Evolutionary conservation across 371 early-diverging fungal genomes (phyloP).

Genomic region (Syncephalastrum racemosum): DNA sequence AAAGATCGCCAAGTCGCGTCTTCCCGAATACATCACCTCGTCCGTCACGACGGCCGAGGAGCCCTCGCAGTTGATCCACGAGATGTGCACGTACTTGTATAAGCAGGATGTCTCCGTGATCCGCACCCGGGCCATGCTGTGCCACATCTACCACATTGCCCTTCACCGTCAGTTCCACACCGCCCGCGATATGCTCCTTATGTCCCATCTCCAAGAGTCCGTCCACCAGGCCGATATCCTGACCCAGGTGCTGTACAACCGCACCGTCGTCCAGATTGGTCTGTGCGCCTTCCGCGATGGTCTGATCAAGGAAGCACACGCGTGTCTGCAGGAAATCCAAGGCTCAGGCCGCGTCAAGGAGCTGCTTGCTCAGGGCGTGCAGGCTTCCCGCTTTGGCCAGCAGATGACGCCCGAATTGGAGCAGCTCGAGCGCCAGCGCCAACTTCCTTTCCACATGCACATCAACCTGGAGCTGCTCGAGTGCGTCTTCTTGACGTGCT

Average conservation of each 20-base stretch:
- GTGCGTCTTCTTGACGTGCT: conserved; percentile 92
- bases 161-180: conserved; percentile 91
- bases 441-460: conserved; percentile 98
- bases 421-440: conserved; percentile 88
- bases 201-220: conserved; percentile 96
- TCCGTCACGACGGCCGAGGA: conserved; percentile 48
- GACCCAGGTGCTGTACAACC: conserved; percentile 96
- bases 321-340: conserved; percentile 88
- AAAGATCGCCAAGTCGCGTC: conserved; percentile 29
- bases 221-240: conserved; percentile 87
- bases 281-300: conserved; percentile 96
- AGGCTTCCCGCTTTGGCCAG: conserved; percentile 69
- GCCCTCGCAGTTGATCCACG: conserved; percentile 66
- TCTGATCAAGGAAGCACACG: conserved; percentile 83
- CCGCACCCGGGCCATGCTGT: conserved; percentile 95
- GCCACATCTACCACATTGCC: conserved; percentile 96
- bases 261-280: conserved; percentile 94
- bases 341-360: conserved; percentile 89
- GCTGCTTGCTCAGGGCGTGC: conserved; percentile 91
- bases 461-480: conserved; percentile 97
- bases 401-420: conserved; percentile 84
- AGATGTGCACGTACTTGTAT: conserved; percentile 88
- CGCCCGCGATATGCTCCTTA: conserved; percentile 95
- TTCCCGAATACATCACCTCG: conserved; percentile 43
- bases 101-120: conserved; percentile 80